A percentile compares a stretch with the other conserved stretches of the same genome.
Conservation (phyloP, 768 basidiomycete genomes). For the Psilocybe cubensis region DNA sequence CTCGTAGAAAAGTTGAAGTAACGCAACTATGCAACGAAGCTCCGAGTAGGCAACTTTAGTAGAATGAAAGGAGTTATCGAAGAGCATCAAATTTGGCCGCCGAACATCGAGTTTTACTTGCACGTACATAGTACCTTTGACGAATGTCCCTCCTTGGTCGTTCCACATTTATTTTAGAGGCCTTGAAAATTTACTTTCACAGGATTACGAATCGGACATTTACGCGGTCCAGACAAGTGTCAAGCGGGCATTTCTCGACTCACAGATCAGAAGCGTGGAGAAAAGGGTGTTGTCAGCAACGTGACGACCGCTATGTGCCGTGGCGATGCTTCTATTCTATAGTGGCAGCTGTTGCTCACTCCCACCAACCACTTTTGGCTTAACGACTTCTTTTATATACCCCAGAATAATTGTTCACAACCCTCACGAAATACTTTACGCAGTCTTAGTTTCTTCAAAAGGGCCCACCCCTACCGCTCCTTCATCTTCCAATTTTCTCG, state of each 20-base stretch:
- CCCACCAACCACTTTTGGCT: neutral
- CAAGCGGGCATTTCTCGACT: neutral
- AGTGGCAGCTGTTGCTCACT: neutral
- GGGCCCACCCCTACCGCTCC: neutral
- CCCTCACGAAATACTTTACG: neutral
- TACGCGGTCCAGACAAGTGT: neutral
- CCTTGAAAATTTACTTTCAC: too few relatives aligned
- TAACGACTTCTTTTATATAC: neutral
- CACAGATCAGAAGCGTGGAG: constrained; percentile 7
- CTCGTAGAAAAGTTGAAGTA: too few relatives aligned
- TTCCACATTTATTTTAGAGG: too few relatives aligned
- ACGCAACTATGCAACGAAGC: too few relatives aligned
- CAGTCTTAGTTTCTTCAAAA: neutral
- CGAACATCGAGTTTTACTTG: too few relatives aligned
- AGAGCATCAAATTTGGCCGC: too few relatives aligned
- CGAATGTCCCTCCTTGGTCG: too few relatives aligned
- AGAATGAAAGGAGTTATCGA: too few relatives aligned
- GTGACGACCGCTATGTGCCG: neutral
- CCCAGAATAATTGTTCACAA: neutral
- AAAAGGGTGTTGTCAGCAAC: neutral
- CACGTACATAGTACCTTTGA: too few relatives aligned
- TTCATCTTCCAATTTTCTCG: neutral
- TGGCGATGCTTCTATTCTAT: neutral
- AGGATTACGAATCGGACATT: too few relatives aligned
- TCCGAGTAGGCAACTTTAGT: too few relatives aligned